Evolutionary conservation across 1,139 yeast genomes (phyloP).

Genomic region (Tardiomyces blankii): DNA sequence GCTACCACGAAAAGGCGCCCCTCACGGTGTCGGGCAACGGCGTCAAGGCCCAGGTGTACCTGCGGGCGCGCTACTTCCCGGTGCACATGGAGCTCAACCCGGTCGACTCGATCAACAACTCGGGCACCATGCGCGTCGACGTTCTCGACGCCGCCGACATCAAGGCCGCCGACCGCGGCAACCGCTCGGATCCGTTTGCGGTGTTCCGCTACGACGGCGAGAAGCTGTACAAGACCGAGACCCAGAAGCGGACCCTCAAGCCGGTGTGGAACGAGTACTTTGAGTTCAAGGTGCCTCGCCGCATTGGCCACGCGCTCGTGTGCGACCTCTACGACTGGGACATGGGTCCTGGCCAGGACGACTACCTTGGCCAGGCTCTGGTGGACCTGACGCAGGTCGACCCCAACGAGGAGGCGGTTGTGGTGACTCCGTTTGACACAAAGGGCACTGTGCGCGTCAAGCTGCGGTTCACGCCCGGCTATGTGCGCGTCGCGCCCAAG

Average conservation of each 20-base stretch:
- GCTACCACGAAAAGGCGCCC: slow-evolving; percentile 49
- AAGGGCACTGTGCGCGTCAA: slow-evolving; percentile 53
- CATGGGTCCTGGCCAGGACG: slow-evolving; percentile 77
- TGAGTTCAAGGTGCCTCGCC: slow-evolving; percentile 42
- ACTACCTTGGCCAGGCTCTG: slow-evolving; percentile 58
- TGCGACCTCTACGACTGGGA: slow-evolving; percentile 81
- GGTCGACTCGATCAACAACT: slow-evolving; percentile 62
- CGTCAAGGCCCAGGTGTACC: slow-evolving; percentile 37
- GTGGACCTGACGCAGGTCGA: slow-evolving; percentile 53
- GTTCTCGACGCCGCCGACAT: slow-evolving; percentile 59
- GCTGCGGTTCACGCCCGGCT: slow-evolving; percentile 58
- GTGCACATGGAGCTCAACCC: slow-evolving; percentile 51
- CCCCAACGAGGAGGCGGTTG: slow-evolving; percentile 30
- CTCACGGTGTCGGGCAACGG: slow-evolving; percentile 39
- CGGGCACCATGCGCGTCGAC: slow-evolving; percentile 60
- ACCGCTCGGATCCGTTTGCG: slow-evolving; percentile 87
- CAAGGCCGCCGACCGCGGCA: slow-evolving; percentile 76
- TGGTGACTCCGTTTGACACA: slow-evolving; percentile 39
- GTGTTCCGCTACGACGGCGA: slow-evolving; percentile 54
- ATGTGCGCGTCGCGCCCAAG: slow-evolving; percentile 28
- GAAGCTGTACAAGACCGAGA: slow-evolving; percentile 62
- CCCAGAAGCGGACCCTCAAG: slow-evolving; percentile 71
- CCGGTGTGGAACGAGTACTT: slow-evolving; percentile 76
- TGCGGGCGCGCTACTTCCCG: slow-evolving; percentile 77
- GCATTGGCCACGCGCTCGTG: slow-evolving; percentile 47